phyloP scores from a whole-genome alignment of 2,329 filamentous ascomycete species.

The Bipolaris zeicola region DNA sequence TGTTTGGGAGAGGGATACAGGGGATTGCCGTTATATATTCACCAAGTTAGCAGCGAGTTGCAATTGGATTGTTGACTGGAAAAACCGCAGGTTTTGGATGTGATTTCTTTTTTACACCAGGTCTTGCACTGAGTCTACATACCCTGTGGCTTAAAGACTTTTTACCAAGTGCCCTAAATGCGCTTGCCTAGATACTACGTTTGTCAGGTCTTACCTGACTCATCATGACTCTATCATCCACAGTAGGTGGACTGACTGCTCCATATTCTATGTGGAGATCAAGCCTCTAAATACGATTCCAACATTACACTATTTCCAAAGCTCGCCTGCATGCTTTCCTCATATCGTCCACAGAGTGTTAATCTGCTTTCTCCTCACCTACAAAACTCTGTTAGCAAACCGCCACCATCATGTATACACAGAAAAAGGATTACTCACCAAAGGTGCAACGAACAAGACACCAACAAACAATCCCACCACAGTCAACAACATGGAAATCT shows the following conservation, averaged over 20 bases:
- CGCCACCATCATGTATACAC: constrained; percentile 8
- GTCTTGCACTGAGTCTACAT: background rate
- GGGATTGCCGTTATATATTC: too few species aligned
- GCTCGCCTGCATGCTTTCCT: constrained; percentile 11
- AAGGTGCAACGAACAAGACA: constrained; percentile 77
- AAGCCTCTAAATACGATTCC: background rate
- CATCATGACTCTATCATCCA: background rate
- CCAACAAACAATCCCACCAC: constrained; percentile 79
- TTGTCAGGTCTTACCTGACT: background rate
- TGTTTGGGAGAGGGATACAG: too few species aligned
- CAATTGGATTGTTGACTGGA: too few species aligned
- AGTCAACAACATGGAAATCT: constrained; percentile 80
- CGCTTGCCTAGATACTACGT: background rate
- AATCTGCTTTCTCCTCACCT: constrained; percentile 68
- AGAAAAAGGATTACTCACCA: constrained; percentile 63
- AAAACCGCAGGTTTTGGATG: too few species aligned
- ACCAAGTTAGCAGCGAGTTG: too few species aligned
- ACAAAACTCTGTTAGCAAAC: constrained; percentile 1
- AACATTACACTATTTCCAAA: background rate
- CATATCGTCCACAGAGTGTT: constrained; percentile 65
- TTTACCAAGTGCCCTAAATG: background rate
- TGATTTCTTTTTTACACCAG: too few species aligned
- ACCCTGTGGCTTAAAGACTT: background rate
- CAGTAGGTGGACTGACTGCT: background rate
- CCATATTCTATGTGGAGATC: background rate